Percentiles rank a stretch among this genome's conserved stretches.
Conservation (phyloP, 2,329 filamentous ascomycete species). For the Penicillium griseofulvum region DNA sequence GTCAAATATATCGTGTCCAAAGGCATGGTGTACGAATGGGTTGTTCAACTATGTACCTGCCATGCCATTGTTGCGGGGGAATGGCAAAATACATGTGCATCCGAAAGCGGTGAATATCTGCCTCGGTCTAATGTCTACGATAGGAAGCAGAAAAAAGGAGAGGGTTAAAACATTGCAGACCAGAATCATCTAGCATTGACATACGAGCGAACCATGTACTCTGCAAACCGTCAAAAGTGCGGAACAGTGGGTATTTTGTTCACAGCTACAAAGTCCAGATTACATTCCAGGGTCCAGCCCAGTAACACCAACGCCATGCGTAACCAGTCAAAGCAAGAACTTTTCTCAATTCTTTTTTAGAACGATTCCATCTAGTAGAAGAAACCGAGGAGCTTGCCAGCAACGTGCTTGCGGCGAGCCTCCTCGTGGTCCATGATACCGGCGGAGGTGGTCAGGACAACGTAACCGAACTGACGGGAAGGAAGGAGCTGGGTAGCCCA, state of each 20-base stretch:
- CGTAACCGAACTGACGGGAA: constrained; percentile 99
- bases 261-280: constrained; percentile 22
- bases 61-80: constrained; percentile 18
- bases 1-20: constrained; percentile 71
- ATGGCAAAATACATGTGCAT: constrained; percentile 13
- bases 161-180: constrained; percentile 12
- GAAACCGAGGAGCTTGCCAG: constrained; percentile 99
- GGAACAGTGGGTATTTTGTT: constrained; percentile 17
- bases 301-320: constrained; percentile 17
- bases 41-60: background rate
- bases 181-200: constrained; percentile 23
- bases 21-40: constrained; percentile 51
- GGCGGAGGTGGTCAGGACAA: constrained; percentile 97
- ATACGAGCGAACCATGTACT: constrained; percentile 23
- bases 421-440: constrained; percentile 99
- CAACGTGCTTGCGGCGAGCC: constrained; percentile 97
- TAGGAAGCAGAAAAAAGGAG: background rate
- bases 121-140: constrained; percentile 1
- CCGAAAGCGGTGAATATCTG: background rate
- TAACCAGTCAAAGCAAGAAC: constrained; percentile 28
- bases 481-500: constrained; percentile 99
- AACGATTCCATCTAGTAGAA: constrained; percentile 72
- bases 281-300: constrained; percentile 28
- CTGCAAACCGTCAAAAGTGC: constrained; percentile 20
- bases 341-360: constrained; percentile 28